Conservation (phyloP, 2,329 filamentous ascomycete genomes). For the Monilinia polystroma region DNA sequence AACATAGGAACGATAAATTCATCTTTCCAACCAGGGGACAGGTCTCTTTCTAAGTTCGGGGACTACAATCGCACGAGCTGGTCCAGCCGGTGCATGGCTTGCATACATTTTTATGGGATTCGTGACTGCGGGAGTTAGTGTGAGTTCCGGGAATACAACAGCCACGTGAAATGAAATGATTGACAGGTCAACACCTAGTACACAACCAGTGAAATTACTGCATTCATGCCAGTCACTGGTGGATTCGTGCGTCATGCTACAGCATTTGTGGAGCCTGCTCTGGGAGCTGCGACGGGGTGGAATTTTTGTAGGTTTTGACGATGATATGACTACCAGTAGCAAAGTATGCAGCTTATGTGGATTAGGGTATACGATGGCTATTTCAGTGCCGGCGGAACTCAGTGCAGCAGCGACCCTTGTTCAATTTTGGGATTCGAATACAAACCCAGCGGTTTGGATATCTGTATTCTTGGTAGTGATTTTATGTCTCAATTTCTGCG, state of each 20-base stretch:
- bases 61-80: conserved; percentile 47
- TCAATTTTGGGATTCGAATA: conserved; percentile 61
- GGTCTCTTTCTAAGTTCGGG: conserved; percentile 55
- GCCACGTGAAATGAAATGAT: background rate
- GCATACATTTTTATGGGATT: conserved; percentile 47
- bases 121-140: conserved; percentile 51
- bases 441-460: conserved; percentile 49
- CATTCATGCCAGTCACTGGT: conserved; percentile 50
- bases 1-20: background rate
- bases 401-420: conserved; percentile 63
- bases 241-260: conserved; percentile 42
- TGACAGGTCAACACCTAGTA: background rate
- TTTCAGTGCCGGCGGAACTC: conserved; percentile 51
- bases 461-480: conserved; percentile 43
- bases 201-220: conserved; percentile 25
- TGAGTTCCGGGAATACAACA: conserved; percentile 27
- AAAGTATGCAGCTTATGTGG: background rate
- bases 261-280: conserved; percentile 43
- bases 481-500: conserved; percentile 63
- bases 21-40: conserved; percentile 42
- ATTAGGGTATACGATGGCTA: conserved; percentile 56
- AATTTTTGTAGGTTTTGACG: conserved; percentile 30
- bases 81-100: conserved; percentile 48
- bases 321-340: conserved; percentile 28
- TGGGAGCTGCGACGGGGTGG: conserved; percentile 41